Conservation (phyloP, 495 filamentous ascomycete genomes). For the Rostrohypoxylon terebratum region DNA sequence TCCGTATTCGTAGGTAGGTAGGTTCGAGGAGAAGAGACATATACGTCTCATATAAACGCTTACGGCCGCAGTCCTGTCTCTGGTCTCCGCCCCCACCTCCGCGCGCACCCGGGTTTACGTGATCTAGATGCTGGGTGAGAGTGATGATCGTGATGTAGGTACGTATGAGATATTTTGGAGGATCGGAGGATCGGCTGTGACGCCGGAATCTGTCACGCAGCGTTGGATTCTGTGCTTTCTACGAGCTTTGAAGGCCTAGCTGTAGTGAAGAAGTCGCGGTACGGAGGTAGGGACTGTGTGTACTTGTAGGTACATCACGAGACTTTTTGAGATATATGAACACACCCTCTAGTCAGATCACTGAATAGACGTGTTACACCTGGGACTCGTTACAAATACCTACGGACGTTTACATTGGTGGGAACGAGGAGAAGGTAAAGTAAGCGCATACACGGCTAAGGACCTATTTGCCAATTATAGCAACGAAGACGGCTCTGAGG, state of each 20-base stretch:
- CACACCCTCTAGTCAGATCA: conserved; percentile 1
- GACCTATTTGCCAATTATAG: conserved; percentile 1
- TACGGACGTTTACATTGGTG: not conserved
- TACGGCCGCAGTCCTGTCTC: conserved; percentile 21
- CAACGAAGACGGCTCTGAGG: not conserved
- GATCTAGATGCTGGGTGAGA: not conserved
- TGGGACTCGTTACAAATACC: not conserved
- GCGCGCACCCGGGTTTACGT: too few species aligned
- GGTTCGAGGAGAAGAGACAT: conserved; percentile 1
- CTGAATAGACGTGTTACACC: conserved; percentile 5
- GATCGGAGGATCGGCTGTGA: not conserved
- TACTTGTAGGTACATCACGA: conserved; percentile 1
- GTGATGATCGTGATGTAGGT: not conserved
- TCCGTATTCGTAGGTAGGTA: not conserved
- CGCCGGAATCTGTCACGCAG: not conserved
- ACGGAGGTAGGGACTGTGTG: not conserved
- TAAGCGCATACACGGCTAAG: not conserved
- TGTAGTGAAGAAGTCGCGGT: too few species aligned
- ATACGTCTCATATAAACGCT: conserved; percentile 3
- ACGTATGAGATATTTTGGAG: conserved; percentile 11
- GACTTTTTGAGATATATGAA: not conserved
- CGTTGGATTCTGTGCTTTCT: not conserved
- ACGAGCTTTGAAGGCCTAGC: not conserved
- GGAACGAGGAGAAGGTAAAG: not conserved
- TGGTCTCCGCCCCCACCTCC: too few species aligned